A percentile compares a stretch with the other conserved stretches of the same genome.
These are phyloP conservation scores for Anthracocystis setariae DNA, from an alignment of 1,284 basidiomycete species.

Conservation along the genomic window DNA sequence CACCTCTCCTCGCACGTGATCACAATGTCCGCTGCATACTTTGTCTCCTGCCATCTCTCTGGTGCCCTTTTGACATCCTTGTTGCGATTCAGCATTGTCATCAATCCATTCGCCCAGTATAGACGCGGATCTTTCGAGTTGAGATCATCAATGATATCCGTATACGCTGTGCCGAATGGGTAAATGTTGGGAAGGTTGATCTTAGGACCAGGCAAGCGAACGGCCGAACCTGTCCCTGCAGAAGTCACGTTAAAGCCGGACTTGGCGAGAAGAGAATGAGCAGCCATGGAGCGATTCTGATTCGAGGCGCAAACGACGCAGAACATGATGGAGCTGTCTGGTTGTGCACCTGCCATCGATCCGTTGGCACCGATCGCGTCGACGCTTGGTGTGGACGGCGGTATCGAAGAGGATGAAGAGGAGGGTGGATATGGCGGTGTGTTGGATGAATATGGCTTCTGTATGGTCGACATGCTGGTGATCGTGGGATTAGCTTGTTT, in stretches of 20 bases:
- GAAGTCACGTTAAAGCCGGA: slow-evolving; percentile 92
- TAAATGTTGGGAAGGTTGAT: slow-evolving; percentile 99
- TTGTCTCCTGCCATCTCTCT: slow-evolving; percentile 94
- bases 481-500: too few species aligned
- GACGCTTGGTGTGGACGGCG: slow-evolving; percentile 4
- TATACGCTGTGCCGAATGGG: slow-evolving; percentile 97
- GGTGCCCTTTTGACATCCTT: slow-evolving; percentile 89
- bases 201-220: slow-evolving; percentile 92
- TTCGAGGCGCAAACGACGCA: slow-evolving; percentile 99
- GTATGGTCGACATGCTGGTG: slow-evolving; percentile 15
- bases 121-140: slow-evolving; percentile 83
- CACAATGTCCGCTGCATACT: slow-evolving; percentile 87
- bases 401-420: slow-evolving; percentile 10
- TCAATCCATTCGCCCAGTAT: slow-evolving; percentile 91
- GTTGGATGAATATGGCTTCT: slow-evolving; percentile 26
- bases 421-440: slow-evolving; percentile 17
- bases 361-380: slow-evolving; percentile 26
- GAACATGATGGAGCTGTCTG: slow-evolving; percentile 71
- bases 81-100: slow-evolving; percentile 97
- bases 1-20: slow-evolving; percentile 99
- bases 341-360: slow-evolving; percentile 12
- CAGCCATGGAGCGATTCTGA: slow-evolving; percentile 99
- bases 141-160: slow-evolving; percentile 94
- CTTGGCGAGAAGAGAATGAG: slow-evolving; percentile 85
- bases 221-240: slow-evolving; percentile 94